Evolutionary conservation across 345 rosid species (phyloP).

Genomic region (Pistacia atlantica): DNA sequence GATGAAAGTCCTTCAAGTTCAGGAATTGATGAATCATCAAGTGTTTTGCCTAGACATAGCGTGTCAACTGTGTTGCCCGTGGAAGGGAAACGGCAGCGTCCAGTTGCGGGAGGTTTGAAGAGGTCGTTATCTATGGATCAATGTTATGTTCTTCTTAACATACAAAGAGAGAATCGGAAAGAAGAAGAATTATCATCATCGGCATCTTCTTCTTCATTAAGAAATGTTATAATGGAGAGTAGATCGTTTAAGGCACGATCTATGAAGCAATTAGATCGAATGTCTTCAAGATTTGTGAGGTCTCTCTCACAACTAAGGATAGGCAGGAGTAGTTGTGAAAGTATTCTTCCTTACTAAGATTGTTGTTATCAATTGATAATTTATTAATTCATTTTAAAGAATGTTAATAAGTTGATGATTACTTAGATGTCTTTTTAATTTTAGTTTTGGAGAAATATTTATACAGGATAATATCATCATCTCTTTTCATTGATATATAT

Average conservation of each 20-base stretch:
- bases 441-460: too few relatives aligned
- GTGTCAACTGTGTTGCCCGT: slow-evolving; percentile 19
- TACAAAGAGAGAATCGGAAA: slow-evolving; percentile 7
- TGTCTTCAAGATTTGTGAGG: slow-evolving; percentile 35
- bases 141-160: slow-evolving; percentile 22
- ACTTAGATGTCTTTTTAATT: too few relatives aligned
- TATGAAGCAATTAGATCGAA: slow-evolving; percentile 31
- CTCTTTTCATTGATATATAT: too few relatives aligned
- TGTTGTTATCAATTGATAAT: neutral
- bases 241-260: slow-evolving; percentile 16
- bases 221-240: slow-evolving; percentile 1
- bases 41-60: slow-evolving; percentile 22
- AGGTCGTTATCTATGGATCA: slow-evolving; percentile 49
- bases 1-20: slow-evolving; percentile 3
- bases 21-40: neutral
- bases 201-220: slow-evolving; percentile 5
- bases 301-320: slow-evolving; percentile 35
- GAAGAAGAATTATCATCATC: slow-evolving; percentile 8
- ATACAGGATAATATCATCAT: too few relatives aligned
- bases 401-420: neutral
- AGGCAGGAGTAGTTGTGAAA: slow-evolving; percentile 10
- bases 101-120: slow-evolving; percentile 9
- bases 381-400: neutral
- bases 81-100: slow-evolving; percentile 16
- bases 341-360: slow-evolving; percentile 20